Evolutionary conservation across 164 flowering plant genomes (phyloP).

Genomic region (Stephania japonica): DNA sequence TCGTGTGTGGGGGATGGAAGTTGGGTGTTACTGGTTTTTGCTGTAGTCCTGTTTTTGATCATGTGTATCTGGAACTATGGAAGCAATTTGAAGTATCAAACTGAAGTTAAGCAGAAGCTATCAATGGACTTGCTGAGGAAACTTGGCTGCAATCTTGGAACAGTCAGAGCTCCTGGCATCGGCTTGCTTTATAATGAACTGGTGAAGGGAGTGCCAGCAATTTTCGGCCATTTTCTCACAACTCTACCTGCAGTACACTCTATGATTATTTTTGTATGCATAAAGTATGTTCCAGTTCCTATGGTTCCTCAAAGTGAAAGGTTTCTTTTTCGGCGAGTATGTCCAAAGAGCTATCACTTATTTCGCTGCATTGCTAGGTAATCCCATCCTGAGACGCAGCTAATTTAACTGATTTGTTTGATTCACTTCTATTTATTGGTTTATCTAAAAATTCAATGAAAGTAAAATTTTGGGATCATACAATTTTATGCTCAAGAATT

Average conservation of each 20-base stretch:
- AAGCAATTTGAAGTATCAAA: slow-evolving; percentile 94
- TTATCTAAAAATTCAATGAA: not conserved
- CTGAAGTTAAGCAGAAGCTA: slow-evolving; percentile 88
- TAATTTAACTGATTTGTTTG: not conserved
- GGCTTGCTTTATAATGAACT: slow-evolving; percentile 93
- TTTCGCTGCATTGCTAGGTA: slow-evolving; percentile 99
- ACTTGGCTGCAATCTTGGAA: slow-evolving; percentile 84
- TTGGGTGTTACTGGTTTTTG: slow-evolving; percentile 90
- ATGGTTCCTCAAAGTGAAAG: slow-evolving; percentile 94
- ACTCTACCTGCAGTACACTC: slow-evolving; percentile 97
- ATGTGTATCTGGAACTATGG: slow-evolving; percentile 98
- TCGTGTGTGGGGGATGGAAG: slow-evolving; percentile 86
- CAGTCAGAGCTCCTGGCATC: slow-evolving; percentile 93
- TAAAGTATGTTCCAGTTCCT: slow-evolving; percentile 96
- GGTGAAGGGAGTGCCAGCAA: slow-evolving; percentile 90
- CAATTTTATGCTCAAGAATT: not conserved
- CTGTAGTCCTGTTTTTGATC: slow-evolving; percentile 61
- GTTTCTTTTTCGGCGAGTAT: slow-evolving; percentile 87
- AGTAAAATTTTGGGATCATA: not conserved
- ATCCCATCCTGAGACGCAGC: not conserved
- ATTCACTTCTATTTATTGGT: slow-evolving; percentile 1
- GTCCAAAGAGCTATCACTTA: slow-evolving; percentile 81
- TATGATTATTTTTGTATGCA: slow-evolving; percentile 91
- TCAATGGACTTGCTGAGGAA: slow-evolving; percentile 81
- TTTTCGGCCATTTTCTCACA: slow-evolving; percentile 94